Conservation (phyloP, 257 asterid species). For the Voacanga thouarsii region DNA sequence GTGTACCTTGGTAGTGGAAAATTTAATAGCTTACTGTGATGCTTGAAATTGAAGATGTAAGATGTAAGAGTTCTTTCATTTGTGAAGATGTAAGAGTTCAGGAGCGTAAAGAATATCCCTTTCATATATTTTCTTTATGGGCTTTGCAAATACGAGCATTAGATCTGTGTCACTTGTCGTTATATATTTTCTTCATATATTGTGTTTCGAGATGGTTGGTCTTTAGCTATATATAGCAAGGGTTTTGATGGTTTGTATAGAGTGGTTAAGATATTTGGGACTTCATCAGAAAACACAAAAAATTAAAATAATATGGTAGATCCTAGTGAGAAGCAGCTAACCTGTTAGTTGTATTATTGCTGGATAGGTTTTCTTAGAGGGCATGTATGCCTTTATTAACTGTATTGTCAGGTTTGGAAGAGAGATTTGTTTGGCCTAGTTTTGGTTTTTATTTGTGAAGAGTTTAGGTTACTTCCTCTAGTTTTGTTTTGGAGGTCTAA, state of each 20-base stretch:
- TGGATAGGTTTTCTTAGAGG: constrained; percentile 32
- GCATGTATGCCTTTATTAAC: constrained; percentile 28
- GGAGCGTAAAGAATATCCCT: neutral
- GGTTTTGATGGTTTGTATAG: constrained; percentile 54
- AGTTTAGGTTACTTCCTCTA: constrained; percentile 30
- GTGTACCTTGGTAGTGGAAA: no score
- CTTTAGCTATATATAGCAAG: constrained; percentile 49
- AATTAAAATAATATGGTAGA: constrained; percentile 18
- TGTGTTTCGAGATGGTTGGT: constrained; percentile 34
- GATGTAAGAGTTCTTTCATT: neutral
- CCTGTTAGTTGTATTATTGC: constrained; percentile 35
- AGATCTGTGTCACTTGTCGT: neutral
- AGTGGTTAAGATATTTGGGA: constrained; percentile 44
- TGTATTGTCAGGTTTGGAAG: constrained; percentile 29
- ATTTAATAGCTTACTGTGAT: no score
- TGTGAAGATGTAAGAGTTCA: neutral
- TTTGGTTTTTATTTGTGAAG: no score
- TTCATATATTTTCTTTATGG: neutral
- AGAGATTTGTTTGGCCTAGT: constrained; percentile 1
- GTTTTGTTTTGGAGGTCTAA: constrained; percentile 54
- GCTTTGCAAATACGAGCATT: neutral
- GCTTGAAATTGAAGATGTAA: no score
- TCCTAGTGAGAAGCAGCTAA: constrained; percentile 49
- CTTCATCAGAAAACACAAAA: constrained; percentile 13
- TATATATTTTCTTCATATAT: no score